These are phyloP conservation scores for Plasmodium ovale DNA, from an alignment of 169 alveolate genomes.

Conservation along the genomic window DNA sequence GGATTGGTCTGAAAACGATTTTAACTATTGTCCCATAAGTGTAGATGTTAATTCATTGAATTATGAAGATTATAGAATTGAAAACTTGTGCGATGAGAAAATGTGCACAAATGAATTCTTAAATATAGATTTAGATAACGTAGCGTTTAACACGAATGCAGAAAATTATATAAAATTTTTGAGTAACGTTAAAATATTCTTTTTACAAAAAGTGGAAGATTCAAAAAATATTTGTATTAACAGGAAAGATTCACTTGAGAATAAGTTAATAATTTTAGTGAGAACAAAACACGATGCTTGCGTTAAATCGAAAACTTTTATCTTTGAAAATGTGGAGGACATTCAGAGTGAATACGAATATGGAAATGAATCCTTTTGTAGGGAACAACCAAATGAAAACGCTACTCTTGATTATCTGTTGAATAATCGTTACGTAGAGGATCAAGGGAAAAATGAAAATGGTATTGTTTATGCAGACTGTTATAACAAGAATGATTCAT, in stretches of 20 bases:
- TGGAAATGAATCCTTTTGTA: neutral
- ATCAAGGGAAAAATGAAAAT: neutral
- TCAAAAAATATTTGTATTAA: slow-evolving; percentile 4
- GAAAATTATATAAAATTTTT: slow-evolving; percentile 69
- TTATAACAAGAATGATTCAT: neutral
- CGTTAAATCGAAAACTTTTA: slow-evolving; percentile 58
- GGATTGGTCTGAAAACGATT: neutral
- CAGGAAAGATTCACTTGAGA: slow-evolving; percentile 4
- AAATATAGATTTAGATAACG: slow-evolving; percentile 58
- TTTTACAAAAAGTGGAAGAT: slow-evolving; percentile 46
- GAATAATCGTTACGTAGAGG: neutral
- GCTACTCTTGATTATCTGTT: neutral
- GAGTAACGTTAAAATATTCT: slow-evolving; percentile 50
- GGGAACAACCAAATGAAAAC: slow-evolving; percentile 3
- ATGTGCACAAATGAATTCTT: slow-evolving; percentile 44
- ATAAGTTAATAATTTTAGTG: slow-evolving; percentile 41
- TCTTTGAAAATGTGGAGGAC: slow-evolving; percentile 34
- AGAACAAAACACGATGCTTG: slow-evolving; percentile 24
- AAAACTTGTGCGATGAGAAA: slow-evolving; percentile 12
- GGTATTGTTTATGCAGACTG: neutral
- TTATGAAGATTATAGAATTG: slow-evolving; percentile 29
- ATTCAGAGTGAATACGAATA: slow-evolving; percentile 34
- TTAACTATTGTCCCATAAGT: neutral
- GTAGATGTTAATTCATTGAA: slow-evolving; percentile 20
- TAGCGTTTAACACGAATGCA: slow-evolving; percentile 37